Percentiles rank a stretch among this genome's conserved stretches.
Evolutionary conservation across 345 rosid genomes (phyloP).

Genomic region (Clausena lansium): DNA sequence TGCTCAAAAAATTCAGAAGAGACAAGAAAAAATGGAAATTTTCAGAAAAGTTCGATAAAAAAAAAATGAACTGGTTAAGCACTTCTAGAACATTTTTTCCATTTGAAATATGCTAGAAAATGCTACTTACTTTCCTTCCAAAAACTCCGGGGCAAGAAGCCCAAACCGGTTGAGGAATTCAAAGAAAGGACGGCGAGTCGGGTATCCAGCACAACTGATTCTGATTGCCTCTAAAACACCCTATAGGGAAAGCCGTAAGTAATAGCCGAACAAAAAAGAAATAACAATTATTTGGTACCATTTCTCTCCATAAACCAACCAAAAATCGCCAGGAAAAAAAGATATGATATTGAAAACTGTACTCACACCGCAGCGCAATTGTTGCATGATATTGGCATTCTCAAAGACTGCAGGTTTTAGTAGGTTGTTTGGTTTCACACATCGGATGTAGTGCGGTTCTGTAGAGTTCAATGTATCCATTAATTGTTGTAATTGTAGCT

Average conservation of each 20-base stretch:
- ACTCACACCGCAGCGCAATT: constrained; percentile 94
- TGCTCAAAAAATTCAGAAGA: constrained; percentile 33
- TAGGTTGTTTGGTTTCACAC: constrained; percentile 93
- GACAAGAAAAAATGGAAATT: not conserved
- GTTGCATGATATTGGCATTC: constrained; percentile 95
- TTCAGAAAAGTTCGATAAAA: constrained; percentile 5
- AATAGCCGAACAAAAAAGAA: constrained; percentile 9
- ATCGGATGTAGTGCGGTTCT: constrained; percentile 94
- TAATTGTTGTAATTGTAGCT: constrained; percentile 82
- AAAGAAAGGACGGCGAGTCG: constrained; percentile 88
- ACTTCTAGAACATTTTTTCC: not conserved
- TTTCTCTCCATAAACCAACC: constrained; percentile 7
- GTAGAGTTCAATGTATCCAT: constrained; percentile 97
- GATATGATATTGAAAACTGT: constrained; percentile 5
- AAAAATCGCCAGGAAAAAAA: constrained; percentile 8
- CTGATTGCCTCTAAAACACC: constrained; percentile 97
- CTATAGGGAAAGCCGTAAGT: constrained; percentile 36
- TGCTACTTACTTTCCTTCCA: constrained; percentile 80
- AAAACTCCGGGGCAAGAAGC: constrained; percentile 60
- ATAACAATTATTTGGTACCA: not conserved
- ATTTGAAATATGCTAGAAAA: not conserved
- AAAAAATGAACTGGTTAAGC: constrained; percentile 2
- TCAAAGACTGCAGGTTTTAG: constrained; percentile 93
- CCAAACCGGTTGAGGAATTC: constrained; percentile 93
- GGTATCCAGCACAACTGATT: constrained; percentile 97